Evolutionary conservation across 352 stramenopile genomes (phyloP), one percentile per base, ranked within the genome.

Genomic region (Pythium sp.): DNA sequence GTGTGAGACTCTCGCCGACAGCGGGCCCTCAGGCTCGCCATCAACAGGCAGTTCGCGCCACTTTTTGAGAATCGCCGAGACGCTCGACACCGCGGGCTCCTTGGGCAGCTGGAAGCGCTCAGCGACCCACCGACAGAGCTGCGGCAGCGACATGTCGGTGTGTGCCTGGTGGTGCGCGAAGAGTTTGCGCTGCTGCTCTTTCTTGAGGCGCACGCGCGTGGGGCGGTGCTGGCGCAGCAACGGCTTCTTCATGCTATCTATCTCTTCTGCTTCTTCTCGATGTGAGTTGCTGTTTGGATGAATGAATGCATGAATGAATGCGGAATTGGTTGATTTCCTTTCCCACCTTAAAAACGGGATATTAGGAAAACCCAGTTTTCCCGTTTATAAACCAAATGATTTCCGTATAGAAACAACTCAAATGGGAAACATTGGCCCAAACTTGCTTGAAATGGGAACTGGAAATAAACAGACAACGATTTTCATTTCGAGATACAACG

Each of bases 51-150:
- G 41, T n/a, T 49, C 28, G 28, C 54, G 54, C 26, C 54, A 59
- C 3, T n/a, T 20, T 34, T 59, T 59, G 54, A 59, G 54, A 20
- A 59, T 59, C 26, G 32, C 6, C 54, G 54, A 59, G 54, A 59
- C 28, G 28, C 54, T 59, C 14, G 54, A 38, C 2, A 22, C 26
- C 15, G 54, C 15, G 6, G 54, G 54, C 15, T 20, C 26, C 54
- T 59, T 59, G 54, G 26, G 26, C 15, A 59, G 28, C 28, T 36
- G 20, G 28, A 59, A 59, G 54, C 54, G 54, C 28, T n/a, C 6
- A 15, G 28, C 54, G 7, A 15, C 18, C 28, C 28, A 59, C 6
- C 34, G 26, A 6, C 15, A 38, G 54, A 59, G 28, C 26, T 59
- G 15, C 6, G 26, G 54, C 15, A 59, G 54, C 28, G 54, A 59